Evolutionary conservation across 2,329 filamentous ascomycete genomes (phyloP), one percentile per base, ranked within the genome.

Genomic region (Diaporthe sp.): DNA sequence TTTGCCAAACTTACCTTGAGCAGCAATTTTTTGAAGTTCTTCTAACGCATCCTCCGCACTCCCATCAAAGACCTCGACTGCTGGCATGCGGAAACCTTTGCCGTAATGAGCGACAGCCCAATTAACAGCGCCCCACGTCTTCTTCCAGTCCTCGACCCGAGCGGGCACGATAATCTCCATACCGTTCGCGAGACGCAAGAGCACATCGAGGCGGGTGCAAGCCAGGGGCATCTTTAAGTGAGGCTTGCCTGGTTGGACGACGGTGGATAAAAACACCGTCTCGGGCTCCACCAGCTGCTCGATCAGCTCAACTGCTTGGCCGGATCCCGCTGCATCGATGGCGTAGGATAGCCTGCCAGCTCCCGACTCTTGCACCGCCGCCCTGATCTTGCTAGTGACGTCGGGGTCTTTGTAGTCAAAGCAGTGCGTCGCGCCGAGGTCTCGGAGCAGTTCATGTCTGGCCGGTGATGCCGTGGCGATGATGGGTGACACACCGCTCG

Each of bases 121-220:
- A 12, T 51, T 17, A 9, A 67, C 22, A n/a, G 61, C 28, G 42
- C 4, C 6, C 61, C 61, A 67, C n/a, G 61, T 67, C 28, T 10
- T 67, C 61, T 51, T 67, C 61, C 61, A 67, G 44, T 67, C 61
- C 19, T 67, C 61, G 19, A 17, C 19, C 44, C 61, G 61, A 19
- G 61, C 61, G 8, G 61, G 61, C 15, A 67, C n/a, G n/a, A 9
- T 51, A n/a, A 67, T 34, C 28, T 67, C 28, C 6, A 49, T 51
- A 5, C 61, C 61, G 19, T 67, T 49, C 12, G 61, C 17, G 1
- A 67, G 9, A 25, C 61, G 61, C 44, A 67, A 10, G 51, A 10
- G 22, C 25, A 67, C 19, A 22, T 67, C 61, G 6, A n/a, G 6
- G 22, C 61, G 42, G 28, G 42, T 67, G 28, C 44, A 51, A 31